phyloP scores from a whole-genome alignment of 2,329 filamentous ascomycete species.

The Fusarium denticulatum region DNA sequence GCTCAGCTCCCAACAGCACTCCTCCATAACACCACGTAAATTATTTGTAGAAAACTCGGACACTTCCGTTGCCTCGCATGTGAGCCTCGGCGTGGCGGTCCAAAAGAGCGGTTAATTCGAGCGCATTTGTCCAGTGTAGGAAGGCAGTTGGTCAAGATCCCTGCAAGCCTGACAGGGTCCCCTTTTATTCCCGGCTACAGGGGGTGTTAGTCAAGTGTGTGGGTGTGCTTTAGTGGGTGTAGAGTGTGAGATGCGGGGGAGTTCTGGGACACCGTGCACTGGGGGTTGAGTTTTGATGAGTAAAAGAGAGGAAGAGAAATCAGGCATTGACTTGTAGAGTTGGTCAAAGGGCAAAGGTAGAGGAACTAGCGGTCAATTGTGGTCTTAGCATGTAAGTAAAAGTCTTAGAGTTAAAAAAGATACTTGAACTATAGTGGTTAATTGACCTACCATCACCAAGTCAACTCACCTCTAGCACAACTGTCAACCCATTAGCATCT shows the following conservation, averaged over 20 bases:
- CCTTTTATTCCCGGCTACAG: slow-evolving; percentile 27
- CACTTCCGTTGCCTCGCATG: slow-evolving; percentile 18
- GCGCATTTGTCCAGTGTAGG: slow-evolving; percentile 29
- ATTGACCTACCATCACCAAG: neutral
- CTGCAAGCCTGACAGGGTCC: slow-evolving; percentile 9
- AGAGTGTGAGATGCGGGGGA: slow-evolving; percentile 34
- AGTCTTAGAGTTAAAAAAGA: neutral
- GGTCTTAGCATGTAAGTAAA: too few species aligned
- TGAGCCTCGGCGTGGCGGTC: slow-evolving; percentile 41
- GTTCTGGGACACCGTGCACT: slow-evolving; percentile 26
- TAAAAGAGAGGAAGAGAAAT: neutral
- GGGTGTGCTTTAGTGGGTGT: slow-evolving; percentile 1
- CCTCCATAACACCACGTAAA: neutral
- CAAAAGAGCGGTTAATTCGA: slow-evolving; percentile 10
- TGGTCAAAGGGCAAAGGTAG: neutral
- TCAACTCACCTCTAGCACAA: neutral
- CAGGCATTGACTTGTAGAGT: neutral
- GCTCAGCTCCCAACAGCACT: neutral
- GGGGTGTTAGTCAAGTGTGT: neutral
- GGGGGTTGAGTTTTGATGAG: neutral
- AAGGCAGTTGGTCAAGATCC: slow-evolving; percentile 32
- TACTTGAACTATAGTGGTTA: neutral
- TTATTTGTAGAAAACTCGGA: neutral
- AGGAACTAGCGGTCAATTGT: neutral
- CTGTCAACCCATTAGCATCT: neutral